Conservation (phyloP, 1,139 yeast species). For the Scheffersomyces segobiensis region DNA sequence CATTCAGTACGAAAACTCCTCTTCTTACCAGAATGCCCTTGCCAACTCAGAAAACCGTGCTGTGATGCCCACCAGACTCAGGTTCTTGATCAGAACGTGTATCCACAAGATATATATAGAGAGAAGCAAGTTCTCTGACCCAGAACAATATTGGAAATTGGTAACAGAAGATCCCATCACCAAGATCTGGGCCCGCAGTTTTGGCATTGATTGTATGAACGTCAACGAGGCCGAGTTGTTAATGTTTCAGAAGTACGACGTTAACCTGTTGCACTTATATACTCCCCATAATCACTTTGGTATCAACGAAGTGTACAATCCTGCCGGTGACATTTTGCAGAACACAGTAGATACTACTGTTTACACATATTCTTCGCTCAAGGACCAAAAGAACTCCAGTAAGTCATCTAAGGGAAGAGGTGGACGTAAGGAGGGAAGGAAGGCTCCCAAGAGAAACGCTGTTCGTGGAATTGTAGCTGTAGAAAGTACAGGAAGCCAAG, state of each 20-base stretch:
- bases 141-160: constrained; percentile 45
- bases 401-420: constrained; percentile 4
- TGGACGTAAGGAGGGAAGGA: constrained; percentile 3
- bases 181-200: constrained; percentile 56
- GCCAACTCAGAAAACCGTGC: constrained; percentile 38
- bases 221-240: constrained; percentile 54
- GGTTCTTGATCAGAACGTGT: constrained; percentile 51
- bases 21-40: constrained; percentile 26
- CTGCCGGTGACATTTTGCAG: constrained; percentile 31
- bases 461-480: constrained; percentile 20
- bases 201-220: constrained; percentile 51
- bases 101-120: constrained; percentile 47
- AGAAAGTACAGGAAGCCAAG: constrained; percentile 17
- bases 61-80: constrained; percentile 49
- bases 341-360: constrained; percentile 40
- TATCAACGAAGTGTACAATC: constrained; percentile 21
- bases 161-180: constrained; percentile 57
- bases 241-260: constrained; percentile 39
- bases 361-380: constrained; percentile 22
- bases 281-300: constrained; percentile 32
- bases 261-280: constrained; percentile 23
- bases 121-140: constrained; percentile 13
- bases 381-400: not conserved
- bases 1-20: constrained; percentile 36
- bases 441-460: not conserved